Conservation (phyloP, 257 asterid genomes). For the Fraxinus excelsior region DNA sequence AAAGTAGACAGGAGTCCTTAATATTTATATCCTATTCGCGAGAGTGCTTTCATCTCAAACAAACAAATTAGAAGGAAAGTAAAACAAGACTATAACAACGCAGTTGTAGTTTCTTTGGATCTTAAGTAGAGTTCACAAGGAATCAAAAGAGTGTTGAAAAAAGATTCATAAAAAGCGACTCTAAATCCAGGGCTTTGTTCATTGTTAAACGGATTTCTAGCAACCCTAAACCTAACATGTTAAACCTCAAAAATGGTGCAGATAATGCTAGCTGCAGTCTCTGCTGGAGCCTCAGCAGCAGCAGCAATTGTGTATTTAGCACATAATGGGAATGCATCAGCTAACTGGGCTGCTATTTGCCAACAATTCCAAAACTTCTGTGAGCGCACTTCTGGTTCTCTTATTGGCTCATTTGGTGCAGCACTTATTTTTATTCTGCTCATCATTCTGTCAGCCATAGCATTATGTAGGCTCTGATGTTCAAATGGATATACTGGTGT, state of each 20-base stretch:
- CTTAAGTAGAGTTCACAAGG: neutral
- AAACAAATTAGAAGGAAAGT: neutral
- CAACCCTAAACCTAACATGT: neutral
- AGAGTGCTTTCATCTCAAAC: neutral
- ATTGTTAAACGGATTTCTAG: neutral
- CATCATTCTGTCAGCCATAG: slow-evolving; percentile 53
- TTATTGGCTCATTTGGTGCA: slow-evolving; percentile 72
- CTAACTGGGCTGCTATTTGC: slow-evolving; percentile 75
- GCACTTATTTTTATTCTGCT: slow-evolving; percentile 43
- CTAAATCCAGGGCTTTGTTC: neutral
- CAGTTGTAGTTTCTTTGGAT: neutral
- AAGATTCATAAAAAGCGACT: neutral
- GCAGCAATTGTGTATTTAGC: slow-evolving; percentile 79
- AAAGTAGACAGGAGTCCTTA: neutral
- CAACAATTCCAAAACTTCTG: slow-evolving; percentile 67
- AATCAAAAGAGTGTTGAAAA: neutral
- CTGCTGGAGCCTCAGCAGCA: slow-evolving; percentile 76
- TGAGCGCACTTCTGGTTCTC: slow-evolving; percentile 57
- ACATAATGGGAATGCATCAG: slow-evolving; percentile 72
- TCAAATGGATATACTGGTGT: neutral
- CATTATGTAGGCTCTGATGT: slow-evolving; percentile 39
- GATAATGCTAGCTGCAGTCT: slow-evolving; percentile 56
- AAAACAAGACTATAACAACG: neutral
- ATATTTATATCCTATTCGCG: too few species aligned
- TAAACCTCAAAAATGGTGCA: slow-evolving; percentile 22